Percentiles rank a stretch among this genome's conserved stretches.
phyloP scores from a whole-genome alignment of 2,329 filamentous ascomycete species.

The Penicillium sp. region DNA sequence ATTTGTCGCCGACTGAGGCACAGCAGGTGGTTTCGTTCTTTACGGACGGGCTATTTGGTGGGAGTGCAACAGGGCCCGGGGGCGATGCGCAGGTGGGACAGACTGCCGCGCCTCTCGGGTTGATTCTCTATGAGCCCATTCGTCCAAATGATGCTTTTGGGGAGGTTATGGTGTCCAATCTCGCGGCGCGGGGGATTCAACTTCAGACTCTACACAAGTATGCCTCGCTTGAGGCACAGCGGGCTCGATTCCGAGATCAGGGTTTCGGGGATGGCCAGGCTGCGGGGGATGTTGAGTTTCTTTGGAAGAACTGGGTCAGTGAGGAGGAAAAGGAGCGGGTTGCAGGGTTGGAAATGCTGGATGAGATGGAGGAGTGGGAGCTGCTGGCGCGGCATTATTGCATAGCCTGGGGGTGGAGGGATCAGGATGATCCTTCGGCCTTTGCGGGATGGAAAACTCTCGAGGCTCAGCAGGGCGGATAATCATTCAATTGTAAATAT shows the following conservation, averaged over 20 bases:
- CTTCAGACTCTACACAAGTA: slow-evolving; percentile 82
- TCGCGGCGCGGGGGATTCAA: slow-evolving; percentile 76
- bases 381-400: slow-evolving; percentile 87
- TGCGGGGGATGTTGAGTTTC: slow-evolving; percentile 63
- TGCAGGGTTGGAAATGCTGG: slow-evolving; percentile 78
- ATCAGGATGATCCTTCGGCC: slow-evolving; percentile 34
- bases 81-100: slow-evolving; percentile 7
- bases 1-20: slow-evolving; percentile 70
- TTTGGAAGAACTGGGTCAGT: slow-evolving; percentile 76
- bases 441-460: slow-evolving; percentile 42
- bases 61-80: slow-evolving; percentile 23
- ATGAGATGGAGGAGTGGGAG: slow-evolving; percentile 94
- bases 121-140: slow-evolving; percentile 89
- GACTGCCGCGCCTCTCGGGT: slow-evolving; percentile 53
- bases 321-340: slow-evolving; percentile 75
- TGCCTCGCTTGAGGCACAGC: slow-evolving; percentile 68
- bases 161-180: slow-evolving; percentile 86
- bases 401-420: slow-evolving; percentile 83
- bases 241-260: slow-evolving; percentile 63
- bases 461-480: slow-evolving; percentile 28
- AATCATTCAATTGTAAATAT: background rate
- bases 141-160: slow-evolving; percentile 84
- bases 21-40: slow-evolving; percentile 68
- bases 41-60: slow-evolving; percentile 50
- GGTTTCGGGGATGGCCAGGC: slow-evolving; percentile 64